These are phyloP conservation scores for Diaporthe sp. DNA, from an alignment of 2,329 filamentous ascomycete genomes.

Conservation along the genomic window DNA sequence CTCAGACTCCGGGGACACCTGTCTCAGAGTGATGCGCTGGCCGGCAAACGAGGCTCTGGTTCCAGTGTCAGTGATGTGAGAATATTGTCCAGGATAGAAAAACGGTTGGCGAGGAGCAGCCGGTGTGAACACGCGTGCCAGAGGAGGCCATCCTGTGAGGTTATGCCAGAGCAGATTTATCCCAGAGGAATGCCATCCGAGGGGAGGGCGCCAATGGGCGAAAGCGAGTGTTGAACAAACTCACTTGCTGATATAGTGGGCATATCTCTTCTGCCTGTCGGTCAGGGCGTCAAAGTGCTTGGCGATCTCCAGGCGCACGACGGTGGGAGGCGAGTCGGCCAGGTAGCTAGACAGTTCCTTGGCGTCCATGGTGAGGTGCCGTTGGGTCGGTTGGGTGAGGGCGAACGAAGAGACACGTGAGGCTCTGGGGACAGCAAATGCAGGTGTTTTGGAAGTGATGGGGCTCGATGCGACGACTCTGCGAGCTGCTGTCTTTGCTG, in stretches of 20 bases:
- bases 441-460: slow-evolving; percentile 1
- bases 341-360: slow-evolving; percentile 82
- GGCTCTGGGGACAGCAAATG: slow-evolving; percentile 5
- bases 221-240: slow-evolving; percentile 43
- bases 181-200: slow-evolving; percentile 18
- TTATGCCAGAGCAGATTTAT: slow-evolving; percentile 23
- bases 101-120: not conserved
- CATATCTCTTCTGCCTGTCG: slow-evolving; percentile 88
- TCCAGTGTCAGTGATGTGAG: slow-evolving; percentile 5
- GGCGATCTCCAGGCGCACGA: slow-evolving; percentile 91
- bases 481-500: slow-evolving; percentile 35
- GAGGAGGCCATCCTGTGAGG: not conserved
- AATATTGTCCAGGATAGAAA: not conserved
- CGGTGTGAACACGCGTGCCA: not conserved
- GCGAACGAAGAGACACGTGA: slow-evolving; percentile 13
- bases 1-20: slow-evolving; percentile 86
- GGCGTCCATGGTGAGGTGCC: slow-evolving; percentile 65
- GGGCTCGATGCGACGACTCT: slow-evolving; percentile 38
- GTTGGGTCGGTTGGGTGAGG: slow-evolving; percentile 33
- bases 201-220: not conserved
- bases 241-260: slow-evolving; percentile 88
- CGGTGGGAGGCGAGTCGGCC: slow-evolving; percentile 89
- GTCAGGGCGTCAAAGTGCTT: slow-evolving; percentile 88
- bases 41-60: slow-evolving; percentile 81
- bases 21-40: slow-evolving; percentile 82